These are phyloP conservation scores for Physcia stellaris DNA, from an alignment of 495 filamentous ascomycete genomes.

Conservation along the genomic window DNA sequence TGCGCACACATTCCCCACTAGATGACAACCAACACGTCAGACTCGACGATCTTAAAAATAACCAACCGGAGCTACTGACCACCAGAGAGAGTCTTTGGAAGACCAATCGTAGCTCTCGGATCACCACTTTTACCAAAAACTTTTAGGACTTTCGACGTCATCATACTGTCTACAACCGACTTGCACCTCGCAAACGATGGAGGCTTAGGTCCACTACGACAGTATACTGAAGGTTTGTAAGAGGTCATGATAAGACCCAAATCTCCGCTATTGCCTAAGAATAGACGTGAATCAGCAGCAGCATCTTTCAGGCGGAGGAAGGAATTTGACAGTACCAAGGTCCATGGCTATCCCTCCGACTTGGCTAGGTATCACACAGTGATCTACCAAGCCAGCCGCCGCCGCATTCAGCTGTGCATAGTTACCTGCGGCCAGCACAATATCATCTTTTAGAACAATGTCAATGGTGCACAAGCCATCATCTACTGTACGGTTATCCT, in stretches of 20 bases:
- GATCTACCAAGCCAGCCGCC: not conserved
- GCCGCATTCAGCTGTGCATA: not conserved
- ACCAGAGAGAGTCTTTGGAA: not conserved
- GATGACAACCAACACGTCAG: not conserved
- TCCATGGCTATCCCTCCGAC: not conserved
- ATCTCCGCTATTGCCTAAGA: not conserved
- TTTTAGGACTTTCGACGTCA: not conserved
- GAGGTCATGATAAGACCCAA: constrained; percentile 2
- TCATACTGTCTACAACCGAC: not conserved
- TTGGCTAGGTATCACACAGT: not conserved
- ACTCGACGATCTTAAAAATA: not conserved
- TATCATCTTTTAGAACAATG: constrained; percentile 1
- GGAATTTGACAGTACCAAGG: not conserved
- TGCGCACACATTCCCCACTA: not conserved
- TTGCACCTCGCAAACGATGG: not conserved
- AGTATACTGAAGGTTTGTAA: not conserved
- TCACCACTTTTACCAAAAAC: not conserved
- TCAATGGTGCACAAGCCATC: constrained; percentile 1
- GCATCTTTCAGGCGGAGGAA: not conserved
- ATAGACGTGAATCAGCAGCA: not conserved
- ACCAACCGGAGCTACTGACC: not conserved
- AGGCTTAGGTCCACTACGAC: not conserved
- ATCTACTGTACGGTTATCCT: not conserved
- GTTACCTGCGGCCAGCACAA: not conserved
- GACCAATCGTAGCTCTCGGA: not conserved